A percentile compares a stretch with the other conserved stretches of the same genome.
Conservation (phyloP, 1,284 basidiomycete genomes). For the Marasmius oreades region DNA sequence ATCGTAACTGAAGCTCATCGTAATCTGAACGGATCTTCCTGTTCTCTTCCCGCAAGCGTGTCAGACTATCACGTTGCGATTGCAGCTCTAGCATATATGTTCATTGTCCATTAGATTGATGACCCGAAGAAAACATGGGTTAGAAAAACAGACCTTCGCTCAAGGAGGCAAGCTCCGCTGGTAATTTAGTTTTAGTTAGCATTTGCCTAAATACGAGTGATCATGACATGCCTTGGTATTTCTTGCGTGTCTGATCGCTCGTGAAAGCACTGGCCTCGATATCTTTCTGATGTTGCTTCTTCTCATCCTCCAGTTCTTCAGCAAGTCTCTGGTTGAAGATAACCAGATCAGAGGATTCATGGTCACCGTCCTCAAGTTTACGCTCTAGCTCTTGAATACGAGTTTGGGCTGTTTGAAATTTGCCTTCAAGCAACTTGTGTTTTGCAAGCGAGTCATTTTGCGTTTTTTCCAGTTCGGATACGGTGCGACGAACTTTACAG, state of each 20-base stretch:
- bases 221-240: conserved; percentile 64
- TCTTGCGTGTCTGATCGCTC: conserved; percentile 76
- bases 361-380: conserved; percentile 65
- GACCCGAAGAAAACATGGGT: neutral
- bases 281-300: conserved; percentile 74
- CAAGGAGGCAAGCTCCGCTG: conserved; percentile 71
- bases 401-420: conserved; percentile 48
- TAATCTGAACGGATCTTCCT: conserved; percentile 74
- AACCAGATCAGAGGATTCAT: conserved; percentile 65
- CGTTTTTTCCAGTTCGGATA: conserved; percentile 62
- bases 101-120: conserved; percentile 8
- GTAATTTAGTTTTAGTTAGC: conserved; percentile 11
- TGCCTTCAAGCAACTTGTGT: conserved; percentile 50
- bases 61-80: conserved; percentile 72
- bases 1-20: conserved; percentile 71
- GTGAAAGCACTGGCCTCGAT: conserved; percentile 74
- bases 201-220: neutral
- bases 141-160: conserved; percentile 58
- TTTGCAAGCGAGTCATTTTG: conserved; percentile 51
- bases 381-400: conserved; percentile 60
- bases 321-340: conserved; percentile 60
- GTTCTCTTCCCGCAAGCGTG: conserved; percentile 74
- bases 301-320: conserved; percentile 74
- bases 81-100: conserved; percentile 52
- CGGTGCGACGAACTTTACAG: conserved; percentile 52